phyloP scores from a whole-genome alignment of 352 stramenopile species.

The Phytophthora crassamura region DNA sequence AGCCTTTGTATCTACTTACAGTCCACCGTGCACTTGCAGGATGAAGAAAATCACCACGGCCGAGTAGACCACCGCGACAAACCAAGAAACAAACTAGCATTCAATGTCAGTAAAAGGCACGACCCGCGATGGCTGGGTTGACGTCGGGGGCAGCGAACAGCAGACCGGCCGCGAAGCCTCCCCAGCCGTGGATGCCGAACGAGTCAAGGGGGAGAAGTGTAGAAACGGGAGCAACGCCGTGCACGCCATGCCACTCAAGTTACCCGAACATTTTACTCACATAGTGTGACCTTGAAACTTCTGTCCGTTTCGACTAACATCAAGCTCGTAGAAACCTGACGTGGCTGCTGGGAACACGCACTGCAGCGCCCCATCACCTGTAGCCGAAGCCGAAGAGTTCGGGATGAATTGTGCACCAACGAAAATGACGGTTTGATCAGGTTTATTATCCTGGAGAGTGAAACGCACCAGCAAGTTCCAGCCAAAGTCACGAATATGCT shows the following conservation, averaged over 20 bases:
- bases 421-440: conserved; percentile 24
- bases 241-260: conserved; percentile 66
- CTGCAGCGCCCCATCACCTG: conserved; percentile 31
- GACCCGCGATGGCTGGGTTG: too few species aligned
- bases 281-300: conserved; percentile 68
- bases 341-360: conserved; percentile 38
- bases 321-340: conserved; percentile 65
- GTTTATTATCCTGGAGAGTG: conserved; percentile 40
- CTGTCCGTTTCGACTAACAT: conserved; percentile 73
- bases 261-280: conserved; percentile 65
- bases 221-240: conserved; percentile 68
- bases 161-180: too few species aligned
- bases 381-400: conserved; percentile 12
- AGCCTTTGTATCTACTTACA: too few species aligned
- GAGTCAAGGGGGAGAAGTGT: too few species aligned
- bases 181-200: too few species aligned
- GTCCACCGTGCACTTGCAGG: too few species aligned
- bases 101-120: too few species aligned
- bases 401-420: conserved; percentile 43
- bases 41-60: too few species aligned
- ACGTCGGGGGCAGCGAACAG: too few species aligned
- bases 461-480: conserved; percentile 58
- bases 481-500: conserved; percentile 60
- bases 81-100: too few species aligned
- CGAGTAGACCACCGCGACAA: too few species aligned